A percentile compares a stretch with the other conserved stretches of the same genome.
Evolutionary conservation across 305 asterid species (phyloP).

Genomic region (Rubia peregrina): DNA sequence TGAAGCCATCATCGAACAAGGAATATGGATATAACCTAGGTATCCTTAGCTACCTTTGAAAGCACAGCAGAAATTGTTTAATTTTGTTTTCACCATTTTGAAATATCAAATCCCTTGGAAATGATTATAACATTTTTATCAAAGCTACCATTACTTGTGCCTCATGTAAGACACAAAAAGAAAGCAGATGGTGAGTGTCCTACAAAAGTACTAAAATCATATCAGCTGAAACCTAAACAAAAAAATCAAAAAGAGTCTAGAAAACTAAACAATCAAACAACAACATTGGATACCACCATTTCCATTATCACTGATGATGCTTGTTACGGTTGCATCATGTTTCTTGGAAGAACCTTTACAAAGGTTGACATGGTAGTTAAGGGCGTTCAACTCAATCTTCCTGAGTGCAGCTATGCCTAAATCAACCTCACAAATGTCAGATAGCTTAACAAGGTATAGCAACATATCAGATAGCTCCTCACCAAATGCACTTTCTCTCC

Average conservation of each 20-base stretch:
- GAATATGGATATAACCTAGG: no score
- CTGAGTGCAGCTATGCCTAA: constrained; percentile 37
- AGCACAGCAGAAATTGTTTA: no score
- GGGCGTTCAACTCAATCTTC: constrained; percentile 36
- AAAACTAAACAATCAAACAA: constrained; percentile 11
- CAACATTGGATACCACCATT: constrained; percentile 14
- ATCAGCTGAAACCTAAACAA: no score
- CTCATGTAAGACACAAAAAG: no score
- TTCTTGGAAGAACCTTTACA: constrained; percentile 34
- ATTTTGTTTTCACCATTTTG: no score
- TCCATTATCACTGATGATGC: constrained; percentile 15
- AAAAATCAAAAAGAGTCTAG: background rate
- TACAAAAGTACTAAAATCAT: no score
- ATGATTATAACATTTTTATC: no score
- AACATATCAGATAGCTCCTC: constrained; percentile 48
- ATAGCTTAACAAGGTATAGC: constrained; percentile 39
- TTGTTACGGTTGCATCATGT: constrained; percentile 4
- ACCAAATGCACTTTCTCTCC: constrained; percentile 39
- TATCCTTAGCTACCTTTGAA: no score
- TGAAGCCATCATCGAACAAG: no score
- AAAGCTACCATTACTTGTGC: no score
- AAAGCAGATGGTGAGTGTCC: no score
- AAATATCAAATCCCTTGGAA: no score
- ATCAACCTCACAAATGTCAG: constrained; percentile 49
- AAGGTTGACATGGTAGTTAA: constrained; percentile 34